Percentiles rank a stretch among this genome's conserved stretches.
phyloP scores from a whole-genome alignment of 345 rosid genomes.

The Boechera retrofracta region DNA sequence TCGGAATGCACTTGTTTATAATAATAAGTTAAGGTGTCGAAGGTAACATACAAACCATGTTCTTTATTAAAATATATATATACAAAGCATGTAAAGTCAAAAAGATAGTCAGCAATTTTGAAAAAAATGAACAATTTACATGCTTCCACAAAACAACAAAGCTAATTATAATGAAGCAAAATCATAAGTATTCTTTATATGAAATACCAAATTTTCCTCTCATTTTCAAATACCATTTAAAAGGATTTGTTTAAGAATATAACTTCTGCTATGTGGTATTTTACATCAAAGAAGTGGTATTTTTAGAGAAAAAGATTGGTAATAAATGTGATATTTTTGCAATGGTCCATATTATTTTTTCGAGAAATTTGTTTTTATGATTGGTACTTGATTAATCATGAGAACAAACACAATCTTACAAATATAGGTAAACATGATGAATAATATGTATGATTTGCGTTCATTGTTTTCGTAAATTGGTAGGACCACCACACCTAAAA shows the following conservation, averaged over 20 bases:
- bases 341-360: not conserved
- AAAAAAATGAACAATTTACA: not conserved
- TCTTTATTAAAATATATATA: too few relatives aligned
- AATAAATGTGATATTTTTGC: not conserved
- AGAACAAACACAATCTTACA: not conserved
- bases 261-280: not conserved
- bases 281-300: not conserved
- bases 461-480: slow-evolving; percentile 29
- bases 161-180: not conserved
- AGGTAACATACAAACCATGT: not conserved
- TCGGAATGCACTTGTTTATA: not conserved
- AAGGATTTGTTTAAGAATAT: not conserved
- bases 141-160: not conserved
- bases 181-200: not conserved
- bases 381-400: not conserved
- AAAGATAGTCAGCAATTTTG: slow-evolving; percentile 24
- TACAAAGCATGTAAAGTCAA: slow-evolving; percentile 33
- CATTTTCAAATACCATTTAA: not conserved
- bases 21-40: slow-evolving; percentile 11
- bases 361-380: not conserved
- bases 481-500: slow-evolving; percentile 40
- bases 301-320: not conserved
- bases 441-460: slow-evolving; percentile 26
- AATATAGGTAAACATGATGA: not conserved
- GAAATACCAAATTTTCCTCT: not conserved